Conservation (phyloP, 345 rosid genomes). For the Gossypium rotundifolium region DNA sequence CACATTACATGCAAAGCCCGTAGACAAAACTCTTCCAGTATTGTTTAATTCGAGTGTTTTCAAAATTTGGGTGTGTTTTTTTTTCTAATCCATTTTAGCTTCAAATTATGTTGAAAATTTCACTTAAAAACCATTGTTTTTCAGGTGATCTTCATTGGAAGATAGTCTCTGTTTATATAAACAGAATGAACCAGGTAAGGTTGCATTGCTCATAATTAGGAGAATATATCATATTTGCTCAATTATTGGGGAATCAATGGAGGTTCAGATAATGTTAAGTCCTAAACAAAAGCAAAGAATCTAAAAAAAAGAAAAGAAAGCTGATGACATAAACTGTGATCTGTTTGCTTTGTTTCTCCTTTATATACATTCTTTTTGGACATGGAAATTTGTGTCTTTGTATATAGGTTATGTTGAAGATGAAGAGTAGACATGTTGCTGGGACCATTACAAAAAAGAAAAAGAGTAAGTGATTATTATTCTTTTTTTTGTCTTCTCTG, state of each 20-base stretch:
- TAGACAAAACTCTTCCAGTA: not conserved
- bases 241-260: constrained; percentile 42
- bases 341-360: constrained; percentile 5
- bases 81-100: not conserved
- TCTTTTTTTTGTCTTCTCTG: constrained; percentile 31
- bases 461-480: constrained; percentile 58
- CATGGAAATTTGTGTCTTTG: constrained; percentile 23
- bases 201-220: no score
- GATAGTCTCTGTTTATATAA: constrained; percentile 78
- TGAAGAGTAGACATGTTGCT: constrained; percentile 93
- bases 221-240: not conserved
- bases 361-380: constrained; percentile 20
- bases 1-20: not conserved
- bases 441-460: constrained; percentile 97
- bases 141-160: constrained; percentile 98
- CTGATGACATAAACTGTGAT: constrained; percentile 30
- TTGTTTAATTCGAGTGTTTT: not conserved
- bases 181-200: constrained; percentile 68
- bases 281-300: constrained; percentile 15
- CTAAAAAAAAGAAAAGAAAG: constrained; percentile 20
- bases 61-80: not conserved
- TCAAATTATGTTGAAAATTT: not conserved
- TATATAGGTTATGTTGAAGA: constrained; percentile 84
- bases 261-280: constrained; percentile 17
- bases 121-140: constrained; percentile 1